Percentiles rank a stretch among this genome's conserved stretches.
phyloP scores from a whole-genome alignment of 257 asterid genomes.

The Fraxinus anomala region DNA sequence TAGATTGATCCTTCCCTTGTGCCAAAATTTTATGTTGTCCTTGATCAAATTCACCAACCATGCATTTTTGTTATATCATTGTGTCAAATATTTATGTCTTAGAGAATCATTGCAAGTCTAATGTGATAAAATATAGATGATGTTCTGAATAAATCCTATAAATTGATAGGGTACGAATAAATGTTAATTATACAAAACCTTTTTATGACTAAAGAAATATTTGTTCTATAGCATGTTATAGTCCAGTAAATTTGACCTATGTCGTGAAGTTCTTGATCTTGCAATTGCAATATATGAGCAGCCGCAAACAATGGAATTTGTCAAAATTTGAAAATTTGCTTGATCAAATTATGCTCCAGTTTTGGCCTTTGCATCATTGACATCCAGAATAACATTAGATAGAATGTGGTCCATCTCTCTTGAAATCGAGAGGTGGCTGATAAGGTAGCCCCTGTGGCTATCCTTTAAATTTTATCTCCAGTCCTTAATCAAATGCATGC shows the following conservation, averaged over 20 bases:
- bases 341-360: background rate
- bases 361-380: background rate
- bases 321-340: background rate
- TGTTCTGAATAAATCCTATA: background rate
- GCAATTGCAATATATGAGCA: background rate
- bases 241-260: background rate
- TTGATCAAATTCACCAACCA: background rate
- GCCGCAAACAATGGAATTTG: background rate
- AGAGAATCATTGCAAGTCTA: background rate
- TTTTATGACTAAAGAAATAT: background rate
- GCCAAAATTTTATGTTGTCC: background rate
- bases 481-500: background rate
- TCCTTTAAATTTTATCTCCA: background rate
- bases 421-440: background rate
- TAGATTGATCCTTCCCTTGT: slow-evolving; percentile 1
- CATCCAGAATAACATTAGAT: background rate
- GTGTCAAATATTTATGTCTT: background rate
- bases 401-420: background rate
- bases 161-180: background rate
- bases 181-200: background rate
- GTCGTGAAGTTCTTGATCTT: background rate
- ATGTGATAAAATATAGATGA: background rate
- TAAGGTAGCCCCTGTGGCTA: background rate
- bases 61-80: background rate
- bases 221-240: background rate